Conservation (phyloP, 768 basidiomycete genomes). For the Termitomyces eurrhizus region DNA sequence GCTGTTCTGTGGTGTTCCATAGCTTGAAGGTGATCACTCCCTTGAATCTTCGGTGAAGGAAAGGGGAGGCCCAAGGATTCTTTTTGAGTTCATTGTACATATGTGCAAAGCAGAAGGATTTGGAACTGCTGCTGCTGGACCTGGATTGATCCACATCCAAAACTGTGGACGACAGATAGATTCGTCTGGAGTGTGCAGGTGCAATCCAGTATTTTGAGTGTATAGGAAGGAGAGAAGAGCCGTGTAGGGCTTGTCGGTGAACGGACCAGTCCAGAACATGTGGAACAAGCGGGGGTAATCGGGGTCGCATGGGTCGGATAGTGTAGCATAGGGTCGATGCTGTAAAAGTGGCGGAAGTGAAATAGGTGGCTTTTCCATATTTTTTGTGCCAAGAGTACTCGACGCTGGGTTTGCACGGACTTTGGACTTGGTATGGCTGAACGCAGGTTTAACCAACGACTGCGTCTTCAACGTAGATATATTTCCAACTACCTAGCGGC, state of each 20-base stretch:
- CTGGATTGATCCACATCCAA: constrained; percentile 99
- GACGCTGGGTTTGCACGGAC: constrained; percentile 53
- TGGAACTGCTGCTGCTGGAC: constrained; percentile 87
- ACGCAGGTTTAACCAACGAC: constrained; percentile 22
- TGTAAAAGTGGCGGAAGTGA: constrained; percentile 45
- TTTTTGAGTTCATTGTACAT: constrained; percentile 80
- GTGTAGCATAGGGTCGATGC: constrained; percentile 55
- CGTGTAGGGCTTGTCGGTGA: constrained; percentile 98
- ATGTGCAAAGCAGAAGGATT: constrained; percentile 76
- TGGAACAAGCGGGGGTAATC: constrained; percentile 90
- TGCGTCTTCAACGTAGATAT: constrained; percentile 73
- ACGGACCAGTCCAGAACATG: constrained; percentile 99
- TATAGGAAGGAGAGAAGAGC: constrained; percentile 92
- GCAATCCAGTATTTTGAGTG: constrained; percentile 90
- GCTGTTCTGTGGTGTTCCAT: constrained; percentile 98
- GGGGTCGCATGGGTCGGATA: constrained; percentile 69
- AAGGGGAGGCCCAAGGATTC: constrained; percentile 94
- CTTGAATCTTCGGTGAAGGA: constrained; percentile 89
- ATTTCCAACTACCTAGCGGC: constrained; percentile 79
- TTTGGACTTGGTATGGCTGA: background rate
- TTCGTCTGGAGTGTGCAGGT: constrained; percentile 51
- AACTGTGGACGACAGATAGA: constrained; percentile 82
- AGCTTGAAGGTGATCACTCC: constrained; percentile 92
- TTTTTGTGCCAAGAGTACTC: constrained; percentile 52
- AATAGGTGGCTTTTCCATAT: constrained; percentile 56